A percentile compares a stretch with the other conserved stretches of the same genome.
Conservation (phyloP, 306 rosid genomes). For the Lablab purpureus region DNA sequence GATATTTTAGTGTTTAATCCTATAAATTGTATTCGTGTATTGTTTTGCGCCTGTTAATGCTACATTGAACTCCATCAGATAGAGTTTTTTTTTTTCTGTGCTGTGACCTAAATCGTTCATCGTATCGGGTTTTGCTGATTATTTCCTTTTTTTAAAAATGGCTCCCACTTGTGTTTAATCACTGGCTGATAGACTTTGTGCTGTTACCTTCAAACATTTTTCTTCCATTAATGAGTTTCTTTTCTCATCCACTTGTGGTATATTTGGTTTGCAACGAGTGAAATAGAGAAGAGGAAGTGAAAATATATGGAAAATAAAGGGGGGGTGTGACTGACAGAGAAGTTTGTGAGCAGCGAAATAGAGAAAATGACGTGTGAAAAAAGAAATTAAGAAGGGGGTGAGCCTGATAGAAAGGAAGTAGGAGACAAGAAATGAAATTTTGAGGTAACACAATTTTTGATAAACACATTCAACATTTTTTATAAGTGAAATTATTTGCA, state of each 20-base stretch:
- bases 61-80: constrained; percentile 20
- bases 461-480: no score
- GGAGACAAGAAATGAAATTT: no score
- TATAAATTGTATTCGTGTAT: constrained; percentile 49
- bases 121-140: not conserved
- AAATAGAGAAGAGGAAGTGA: no score
- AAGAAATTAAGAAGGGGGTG: no score
- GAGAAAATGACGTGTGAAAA: no score
- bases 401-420: no score
- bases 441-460: no score
- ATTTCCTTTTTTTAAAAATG: not conserved
- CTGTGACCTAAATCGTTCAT: constrained; percentile 21
- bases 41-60: constrained; percentile 44
- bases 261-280: no score
- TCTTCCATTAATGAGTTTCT: not conserved
- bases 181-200: not conserved
- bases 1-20: not conserved
- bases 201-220: not conserved
- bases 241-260: not conserved
- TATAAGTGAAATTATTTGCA: no score
- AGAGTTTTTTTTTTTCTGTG: constrained; percentile 23
- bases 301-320: no score
- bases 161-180: not conserved
- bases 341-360: no score
- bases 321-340: no score